Conservation (phyloP, 2,329 filamentous ascomycete species). For the Didymella sp. region DNA sequence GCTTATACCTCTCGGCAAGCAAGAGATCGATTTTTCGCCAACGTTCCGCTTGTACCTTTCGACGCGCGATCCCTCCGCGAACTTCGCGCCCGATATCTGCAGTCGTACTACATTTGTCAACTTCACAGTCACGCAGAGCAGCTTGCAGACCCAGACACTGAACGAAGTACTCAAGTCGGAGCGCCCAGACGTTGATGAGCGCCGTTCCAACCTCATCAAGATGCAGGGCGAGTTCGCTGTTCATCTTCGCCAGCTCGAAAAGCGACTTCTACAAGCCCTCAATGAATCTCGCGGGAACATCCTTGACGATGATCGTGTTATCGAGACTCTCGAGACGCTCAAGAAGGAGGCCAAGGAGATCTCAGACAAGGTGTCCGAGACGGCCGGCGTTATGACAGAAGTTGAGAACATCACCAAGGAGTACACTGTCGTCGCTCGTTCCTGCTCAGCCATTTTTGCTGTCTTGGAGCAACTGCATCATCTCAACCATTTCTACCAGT, state of each 20-base stretch:
- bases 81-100: conserved; percentile 95
- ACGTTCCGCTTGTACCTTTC: conserved; percentile 95
- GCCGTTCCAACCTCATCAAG: conserved; percentile 96
- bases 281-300: conserved; percentile 99
- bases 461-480: conserved; percentile 97
- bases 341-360: conserved; percentile 98
- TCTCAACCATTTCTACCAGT: conserved; percentile 99
- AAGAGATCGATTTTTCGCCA: conserved; percentile 98
- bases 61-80: conserved; percentile 93
- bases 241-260: conserved; percentile 94
- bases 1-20: conserved; percentile 95
- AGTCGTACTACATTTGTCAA: conserved; percentile 99
- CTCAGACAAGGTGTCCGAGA: conserved; percentile 93
- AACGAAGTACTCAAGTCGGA: conserved; percentile 98
- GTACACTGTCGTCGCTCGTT: conserved; percentile 90
- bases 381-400: conserved; percentile 96
- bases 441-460: conserved; percentile 96
- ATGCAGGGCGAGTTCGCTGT: conserved; percentile 99
- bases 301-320: conserved; percentile 96
- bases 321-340: conserved; percentile 94
- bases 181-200: conserved; percentile 94
- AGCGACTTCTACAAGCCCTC: conserved; percentile 88
- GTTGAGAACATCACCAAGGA: conserved; percentile 95
- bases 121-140: conserved; percentile 98
- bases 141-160: conserved; percentile 94